Evolutionary conservation across 345 rosid species (phyloP), one percentile per base, ranked within the genome.

Genomic region (Citrus australasica): DNA sequence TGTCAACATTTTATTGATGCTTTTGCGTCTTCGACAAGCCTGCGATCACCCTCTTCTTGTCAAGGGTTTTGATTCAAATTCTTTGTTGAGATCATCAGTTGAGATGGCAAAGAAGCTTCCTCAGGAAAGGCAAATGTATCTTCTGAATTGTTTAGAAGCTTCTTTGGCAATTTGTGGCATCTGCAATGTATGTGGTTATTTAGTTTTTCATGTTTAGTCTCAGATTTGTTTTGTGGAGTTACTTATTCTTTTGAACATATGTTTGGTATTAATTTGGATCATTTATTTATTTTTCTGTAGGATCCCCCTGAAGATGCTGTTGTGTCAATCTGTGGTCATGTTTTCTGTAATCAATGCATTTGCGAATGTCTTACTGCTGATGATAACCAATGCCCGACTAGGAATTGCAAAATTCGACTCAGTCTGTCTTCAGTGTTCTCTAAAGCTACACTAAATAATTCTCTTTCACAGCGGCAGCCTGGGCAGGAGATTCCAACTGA

Each of bases 291-390:
- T 65, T 78, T 67, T 77, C 66, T 84, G 25, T 76, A 96, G 99
- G 99, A 94, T 88, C 86, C 97, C 37, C 99, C 99, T 48, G 99
- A 96, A 85, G 99, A 90, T 86, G 99, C 98, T 79, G 95, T 92
- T 84, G 94, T 90, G 79, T 86, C 98, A 25, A 80, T 83, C 48
- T 96, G 99, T 78, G 90, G 97, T 70, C 98, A 96, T 85, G 97
- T 96, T 76, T 96, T 94, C 87, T 96, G 99, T 88, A 92, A 87
- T 71, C 97, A 94, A 71, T 96, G 99, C 86, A 86, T 92, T 64
- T 88, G 85, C 74, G 97, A 94, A 74, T 92, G 83, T 85, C 90
- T 94, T 55, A 88, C 83, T 55, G 92, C 97, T 38, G 97, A 96
- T 72, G 94, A 89, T 76, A 88, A 77, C 72, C 90, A 84, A 59